Percentiles rank a stretch among this genome's conserved stretches.
phyloP scores from a whole-genome alignment of 331 rosid genomes.

The Spiraea crenata region DNA sequence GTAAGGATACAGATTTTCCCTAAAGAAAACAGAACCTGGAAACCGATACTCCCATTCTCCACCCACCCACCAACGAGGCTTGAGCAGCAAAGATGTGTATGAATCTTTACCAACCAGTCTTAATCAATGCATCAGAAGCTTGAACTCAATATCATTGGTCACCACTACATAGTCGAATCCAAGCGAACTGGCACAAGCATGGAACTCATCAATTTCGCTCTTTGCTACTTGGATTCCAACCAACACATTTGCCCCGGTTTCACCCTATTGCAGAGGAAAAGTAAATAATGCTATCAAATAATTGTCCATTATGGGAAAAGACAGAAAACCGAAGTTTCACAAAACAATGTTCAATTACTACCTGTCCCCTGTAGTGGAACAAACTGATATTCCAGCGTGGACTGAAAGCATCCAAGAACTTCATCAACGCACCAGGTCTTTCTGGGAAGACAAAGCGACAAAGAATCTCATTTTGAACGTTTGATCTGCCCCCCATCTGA shows the following conservation, averaged over 20 bases:
- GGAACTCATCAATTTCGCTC: slow-evolving; percentile 64
- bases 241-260: slow-evolving; percentile 77
- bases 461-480: slow-evolving; percentile 69
- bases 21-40: background rate
- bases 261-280: slow-evolving; percentile 56
- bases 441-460: slow-evolving; percentile 88
- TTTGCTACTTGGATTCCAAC: slow-evolving; percentile 73
- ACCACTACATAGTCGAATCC: slow-evolving; percentile 74
- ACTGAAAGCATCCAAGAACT: slow-evolving; percentile 81
- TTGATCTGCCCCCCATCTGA: slow-evolving; percentile 83
- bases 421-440: slow-evolving; percentile 88
- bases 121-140: slow-evolving; percentile 69
- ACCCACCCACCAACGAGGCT: no score
- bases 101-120: background rate
- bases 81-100: background rate
- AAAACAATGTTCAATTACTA: slow-evolving; percentile 22
- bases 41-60: background rate
- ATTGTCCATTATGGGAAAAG: background rate
- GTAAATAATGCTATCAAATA: slow-evolving; percentile 5
- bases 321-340: background rate
- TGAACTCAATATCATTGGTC: slow-evolving; percentile 47
- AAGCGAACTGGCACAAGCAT: slow-evolving; percentile 41
- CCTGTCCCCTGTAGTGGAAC: slow-evolving; percentile 90
- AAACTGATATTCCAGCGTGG: slow-evolving; percentile 94
- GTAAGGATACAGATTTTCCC: no score